Base-by-base conservation (phyloP, 2,329 filamentous ascomycete genomes). In the Aspergillus sp. region DNA sequence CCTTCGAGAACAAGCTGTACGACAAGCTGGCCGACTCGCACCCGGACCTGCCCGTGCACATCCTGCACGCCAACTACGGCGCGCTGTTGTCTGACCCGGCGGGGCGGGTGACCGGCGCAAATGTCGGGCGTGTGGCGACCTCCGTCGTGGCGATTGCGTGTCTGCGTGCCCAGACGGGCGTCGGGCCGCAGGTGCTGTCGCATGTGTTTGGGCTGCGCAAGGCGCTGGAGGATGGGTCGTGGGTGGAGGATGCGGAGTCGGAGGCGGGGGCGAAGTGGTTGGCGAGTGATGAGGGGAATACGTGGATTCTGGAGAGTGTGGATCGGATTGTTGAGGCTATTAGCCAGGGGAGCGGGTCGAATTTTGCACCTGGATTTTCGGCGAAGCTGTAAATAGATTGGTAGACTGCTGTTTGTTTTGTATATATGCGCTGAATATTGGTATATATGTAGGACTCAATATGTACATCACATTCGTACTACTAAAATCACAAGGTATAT, bases 131-230 rank as follows among this genome's bases (percentile, higher is more conserved):
- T 1, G 81, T 89, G 0, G 72, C 91, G 56, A 94, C 89, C 0
- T 88, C 83, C 49, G 71, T 94, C 11, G 79, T 91, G 4, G 90
- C 88, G 0, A 80, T 95, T 25, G 79, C 88, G 4, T 91, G 88
- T 63, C 69, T 95, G 68, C 75, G 90, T 3, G 82, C 89, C 42
- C 90, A 94, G 77, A 88, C 87, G 9, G 90, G 90, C 0, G 90
- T 94, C 0, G 90, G 85, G 0, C 90, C 89, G 1, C 90, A 94
- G 76, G 88, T 95, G 11, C 73, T 88, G 16, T 90, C 86, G 59
- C 90, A 95, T 71, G 79, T 94, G 0, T 93, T 91, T 73, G 90
- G 90, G 0, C 67, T 95, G 71, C 74, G 88, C 53, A 94, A 94
- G 76, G 88, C 84, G 1, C 78, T 88, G 47, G 84, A 88, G 58